phyloP scores from a whole-genome alignment of 352 stramenopile genomes.

The Globisporangium perplexum region DNA sequence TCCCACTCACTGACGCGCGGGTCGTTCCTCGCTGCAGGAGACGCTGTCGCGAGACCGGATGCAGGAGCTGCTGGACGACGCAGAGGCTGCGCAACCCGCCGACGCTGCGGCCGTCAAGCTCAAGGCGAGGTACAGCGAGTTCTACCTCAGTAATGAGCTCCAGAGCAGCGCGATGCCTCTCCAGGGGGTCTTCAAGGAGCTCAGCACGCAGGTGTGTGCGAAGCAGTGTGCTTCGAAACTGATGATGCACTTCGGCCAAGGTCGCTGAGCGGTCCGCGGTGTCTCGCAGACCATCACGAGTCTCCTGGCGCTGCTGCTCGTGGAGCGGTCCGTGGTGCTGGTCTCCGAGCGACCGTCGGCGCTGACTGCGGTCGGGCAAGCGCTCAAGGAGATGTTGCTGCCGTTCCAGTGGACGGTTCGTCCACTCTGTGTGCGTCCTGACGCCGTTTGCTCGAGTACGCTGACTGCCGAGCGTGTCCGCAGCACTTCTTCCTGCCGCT shows the following conservation, averaged over 20 bases:
- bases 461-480: background rate
- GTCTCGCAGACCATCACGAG: slow-evolving; percentile 35
- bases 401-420: slow-evolving; percentile 58
- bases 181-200: slow-evolving; percentile 38
- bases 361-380: slow-evolving; percentile 32
- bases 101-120: slow-evolving; percentile 9
- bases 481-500: slow-evolving; percentile 55
- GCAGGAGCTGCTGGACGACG: slow-evolving; percentile 1
- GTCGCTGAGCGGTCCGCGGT: background rate
- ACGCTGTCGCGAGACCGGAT: slow-evolving; percentile 6
- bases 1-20: too few relatives aligned
- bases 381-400: slow-evolving; percentile 29
- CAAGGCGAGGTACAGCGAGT: slow-evolving; percentile 24
- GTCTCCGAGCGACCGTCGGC: slow-evolving; percentile 40
- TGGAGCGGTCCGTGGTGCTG: slow-evolving; percentile 48
- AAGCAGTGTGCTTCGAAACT: background rate
- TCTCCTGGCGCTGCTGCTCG: slow-evolving; percentile 36
- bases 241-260: too few relatives aligned
- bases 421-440: background rate
- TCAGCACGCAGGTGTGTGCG: slow-evolving; percentile 42
- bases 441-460: background rate
- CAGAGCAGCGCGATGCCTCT: slow-evolving; percentile 17
- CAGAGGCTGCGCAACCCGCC: background rate
- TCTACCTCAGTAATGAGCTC: slow-evolving; percentile 25
- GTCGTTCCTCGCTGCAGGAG: background rate